Evolutionary conservation across 768 basidiomycete genomes (phyloP).

Genomic region (Pulveroboletus frians): DNA sequence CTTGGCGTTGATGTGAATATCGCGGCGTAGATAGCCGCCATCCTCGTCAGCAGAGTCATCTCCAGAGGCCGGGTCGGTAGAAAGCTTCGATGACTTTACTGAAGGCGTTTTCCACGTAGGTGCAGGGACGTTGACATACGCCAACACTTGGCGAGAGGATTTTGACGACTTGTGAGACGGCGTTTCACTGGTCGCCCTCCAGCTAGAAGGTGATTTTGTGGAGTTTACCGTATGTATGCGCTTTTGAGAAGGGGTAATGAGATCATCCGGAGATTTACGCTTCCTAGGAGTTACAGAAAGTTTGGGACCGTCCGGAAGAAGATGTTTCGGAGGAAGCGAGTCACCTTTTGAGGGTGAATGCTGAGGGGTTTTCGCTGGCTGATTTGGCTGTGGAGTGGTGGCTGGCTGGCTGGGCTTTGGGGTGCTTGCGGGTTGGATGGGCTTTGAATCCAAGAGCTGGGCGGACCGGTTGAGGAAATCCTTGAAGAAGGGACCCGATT

Average conservation of each 20-base stretch:
- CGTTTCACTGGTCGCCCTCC: conserved; percentile 17
- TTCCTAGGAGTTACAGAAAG: conserved; percentile 58
- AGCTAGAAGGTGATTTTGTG: conserved; percentile 7
- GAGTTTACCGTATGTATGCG: conserved; percentile 37
- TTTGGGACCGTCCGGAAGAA: not conserved
- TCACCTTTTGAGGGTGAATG: conserved; percentile 15
- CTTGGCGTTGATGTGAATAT: conserved; percentile 34
- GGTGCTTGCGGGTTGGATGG: conserved; percentile 11
- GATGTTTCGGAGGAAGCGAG: conserved; percentile 14
- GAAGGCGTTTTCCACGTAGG: conserved; percentile 28
- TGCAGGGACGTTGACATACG: conserved; percentile 31
- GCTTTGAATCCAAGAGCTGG: conserved; percentile 39
- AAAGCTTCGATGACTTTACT: conserved; percentile 20
- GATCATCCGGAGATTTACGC: conserved; percentile 56
- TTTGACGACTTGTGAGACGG: conserved; percentile 27
- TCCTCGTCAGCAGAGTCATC: conserved; percentile 48
- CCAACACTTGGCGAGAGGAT: conserved; percentile 30
- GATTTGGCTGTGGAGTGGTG: conserved; percentile 12
- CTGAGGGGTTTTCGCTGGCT: conserved; percentile 10
- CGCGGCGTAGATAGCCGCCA: conserved; percentile 28
- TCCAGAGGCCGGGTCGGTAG: conserved; percentile 45
- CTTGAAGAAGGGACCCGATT: conserved; percentile 63
- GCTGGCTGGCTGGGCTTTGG: conserved; percentile 9
- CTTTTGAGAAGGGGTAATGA: conserved; percentile 61
- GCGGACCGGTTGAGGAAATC: conserved; percentile 47